Evolutionary conservation across 176 grass and related monocot species (phyloP).

Genomic region (Echinochloa phyllopogon): DNA sequence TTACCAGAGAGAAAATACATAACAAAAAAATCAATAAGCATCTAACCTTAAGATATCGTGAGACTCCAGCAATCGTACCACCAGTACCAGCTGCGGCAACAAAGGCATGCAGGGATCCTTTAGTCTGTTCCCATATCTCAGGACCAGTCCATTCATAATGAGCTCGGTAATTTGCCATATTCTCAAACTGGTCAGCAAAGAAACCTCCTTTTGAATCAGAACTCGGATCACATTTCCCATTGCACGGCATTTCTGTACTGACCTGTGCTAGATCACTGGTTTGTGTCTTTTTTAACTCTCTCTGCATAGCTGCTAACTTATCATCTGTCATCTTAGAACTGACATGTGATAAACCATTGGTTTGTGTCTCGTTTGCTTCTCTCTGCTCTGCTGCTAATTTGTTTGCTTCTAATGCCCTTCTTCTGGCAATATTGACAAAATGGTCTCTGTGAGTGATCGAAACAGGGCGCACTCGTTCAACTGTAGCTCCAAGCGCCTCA

Average conservation of each 20-base stretch:
- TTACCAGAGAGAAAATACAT: conserved; percentile 31
- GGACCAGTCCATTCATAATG: conserved; percentile 97
- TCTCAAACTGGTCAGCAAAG: conserved; percentile 99
- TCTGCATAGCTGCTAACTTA: conserved; percentile 29
- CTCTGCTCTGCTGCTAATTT: conserved; percentile 37
- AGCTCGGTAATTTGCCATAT: conserved; percentile 85
- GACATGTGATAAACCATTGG: conserved; percentile 34
- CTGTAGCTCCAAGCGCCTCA: conserved; percentile 85
- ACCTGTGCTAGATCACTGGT: conserved; percentile 41
- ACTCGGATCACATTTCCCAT: conserved; percentile 5
- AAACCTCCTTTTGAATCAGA: conserved; percentile 74
- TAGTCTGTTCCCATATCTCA: conserved; percentile 93
- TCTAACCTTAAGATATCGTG: conserved; percentile 84
- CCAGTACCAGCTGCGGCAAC: conserved; percentile 90
- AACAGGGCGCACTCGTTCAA: conserved; percentile 92
- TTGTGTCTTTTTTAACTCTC: conserved; percentile 33
- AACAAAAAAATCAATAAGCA: conserved; percentile 43
- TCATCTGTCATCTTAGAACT: conserved; percentile 23
- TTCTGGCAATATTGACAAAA: conserved; percentile 95
- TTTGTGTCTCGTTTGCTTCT: conserved; percentile 24
- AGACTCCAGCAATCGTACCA: conserved; percentile 91
- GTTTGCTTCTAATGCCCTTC: conserved; percentile 84
- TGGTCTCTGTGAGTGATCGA: conserved; percentile 88
- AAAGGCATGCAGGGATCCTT: conserved; percentile 75
- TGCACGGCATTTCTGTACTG: conserved; percentile 31